phyloP scores from a whole-genome alignment of 768 basidiomycete genomes.

The Mycena rebaudengoi region DNA sequence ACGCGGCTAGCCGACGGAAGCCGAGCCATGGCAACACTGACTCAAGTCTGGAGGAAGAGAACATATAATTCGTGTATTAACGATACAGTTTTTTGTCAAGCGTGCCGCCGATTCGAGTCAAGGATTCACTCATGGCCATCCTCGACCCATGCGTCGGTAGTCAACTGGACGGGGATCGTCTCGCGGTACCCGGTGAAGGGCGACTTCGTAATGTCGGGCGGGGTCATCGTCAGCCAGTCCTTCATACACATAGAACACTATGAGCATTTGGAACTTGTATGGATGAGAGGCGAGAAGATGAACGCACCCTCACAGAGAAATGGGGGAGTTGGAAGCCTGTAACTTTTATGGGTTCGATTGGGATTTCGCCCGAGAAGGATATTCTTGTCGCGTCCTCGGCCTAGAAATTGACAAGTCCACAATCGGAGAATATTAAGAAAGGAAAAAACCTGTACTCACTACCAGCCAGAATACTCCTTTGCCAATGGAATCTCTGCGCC shows the following conservation, averaged over 20 bases:
- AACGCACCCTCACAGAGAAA: conserved; percentile 65
- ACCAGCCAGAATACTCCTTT: conserved; percentile 64
- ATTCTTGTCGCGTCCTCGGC: conserved; percentile 67
- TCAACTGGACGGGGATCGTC: conserved; percentile 68
- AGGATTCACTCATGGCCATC: no score
- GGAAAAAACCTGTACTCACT: conserved; percentile 44
- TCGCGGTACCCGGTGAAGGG: conserved; percentile 67
- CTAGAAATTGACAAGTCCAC: conserved; percentile 44
- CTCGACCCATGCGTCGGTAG: no score
- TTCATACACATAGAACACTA: no score
- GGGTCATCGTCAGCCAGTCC: conserved; percentile 71
- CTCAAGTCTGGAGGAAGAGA: no score
- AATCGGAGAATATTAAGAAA: no score
- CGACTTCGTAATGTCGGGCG: conserved; percentile 61
- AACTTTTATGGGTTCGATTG: conserved; percentile 55
- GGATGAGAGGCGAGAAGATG: neutral
- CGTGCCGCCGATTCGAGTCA: no score
- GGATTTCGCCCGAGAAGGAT: conserved; percentile 68
- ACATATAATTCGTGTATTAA: no score
- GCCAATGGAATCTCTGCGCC: conserved; percentile 70
- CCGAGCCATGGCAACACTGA: no score
- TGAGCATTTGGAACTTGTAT: no score
- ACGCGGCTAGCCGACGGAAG: no score
- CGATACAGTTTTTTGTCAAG: no score
- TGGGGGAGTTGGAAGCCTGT: conserved; percentile 73